phyloP scores from a whole-genome alignment of 345 rosid genomes.

The Lepidium aucheri region DNA sequence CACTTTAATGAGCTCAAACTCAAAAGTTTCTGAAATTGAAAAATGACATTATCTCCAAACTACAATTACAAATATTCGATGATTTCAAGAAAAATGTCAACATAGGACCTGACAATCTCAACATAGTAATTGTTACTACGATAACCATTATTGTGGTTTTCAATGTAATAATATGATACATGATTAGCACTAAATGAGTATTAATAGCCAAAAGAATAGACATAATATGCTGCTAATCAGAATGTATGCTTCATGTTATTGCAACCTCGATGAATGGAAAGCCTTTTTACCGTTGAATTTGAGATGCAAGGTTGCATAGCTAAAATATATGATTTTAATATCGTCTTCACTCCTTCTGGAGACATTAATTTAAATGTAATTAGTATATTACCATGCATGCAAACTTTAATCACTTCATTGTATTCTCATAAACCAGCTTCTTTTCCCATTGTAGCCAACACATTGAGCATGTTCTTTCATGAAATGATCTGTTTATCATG shows the following conservation, averaged over 20 bases:
- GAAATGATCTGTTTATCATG: slow-evolving; percentile 26
- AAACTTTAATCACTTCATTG: slow-evolving; percentile 36
- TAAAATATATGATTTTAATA: no score
- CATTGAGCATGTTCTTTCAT: slow-evolving; percentile 29
- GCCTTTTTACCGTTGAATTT: slow-evolving; percentile 70
- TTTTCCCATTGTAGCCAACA: slow-evolving; percentile 50
- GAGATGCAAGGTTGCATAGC: slow-evolving; percentile 28
- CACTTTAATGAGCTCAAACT: not conserved
- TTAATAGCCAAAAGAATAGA: no score
- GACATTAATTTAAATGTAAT: no score
- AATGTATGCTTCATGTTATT: no score
- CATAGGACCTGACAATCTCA: not conserved
- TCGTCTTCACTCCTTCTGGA: no score
- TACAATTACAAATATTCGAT: not conserved
- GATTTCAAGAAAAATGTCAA: not conserved
- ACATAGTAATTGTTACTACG: no score
- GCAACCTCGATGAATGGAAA: slow-evolving; percentile 11
- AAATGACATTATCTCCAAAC: not conserved
- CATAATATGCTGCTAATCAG: not conserved
- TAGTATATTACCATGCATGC: slow-evolving; percentile 18
- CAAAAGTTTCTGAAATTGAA: not conserved
- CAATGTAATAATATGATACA: no score
- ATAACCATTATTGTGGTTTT: no score
- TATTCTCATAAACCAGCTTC: slow-evolving; percentile 53
- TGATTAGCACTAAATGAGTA: no score